A percentile compares a stretch with the other conserved stretches of the same genome.
These are phyloP conservation scores for Pyricularia grisea DNA, from an alignment of 2,329 filamentous ascomycete species.

Conservation along the genomic window DNA sequence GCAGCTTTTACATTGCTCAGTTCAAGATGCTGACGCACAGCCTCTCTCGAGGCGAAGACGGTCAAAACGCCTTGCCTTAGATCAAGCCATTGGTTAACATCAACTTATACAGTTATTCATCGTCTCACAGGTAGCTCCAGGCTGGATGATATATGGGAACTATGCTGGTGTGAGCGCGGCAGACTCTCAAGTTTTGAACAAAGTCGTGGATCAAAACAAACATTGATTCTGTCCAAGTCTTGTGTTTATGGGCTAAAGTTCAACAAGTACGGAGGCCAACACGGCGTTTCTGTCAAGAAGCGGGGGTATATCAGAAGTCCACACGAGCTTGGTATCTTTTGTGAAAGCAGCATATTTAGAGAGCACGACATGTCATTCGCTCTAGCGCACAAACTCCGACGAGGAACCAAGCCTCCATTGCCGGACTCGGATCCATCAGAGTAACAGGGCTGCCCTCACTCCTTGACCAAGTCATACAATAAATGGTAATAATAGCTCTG, in stretches of 20 bases:
- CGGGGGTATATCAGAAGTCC: no score
- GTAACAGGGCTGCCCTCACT: no score
- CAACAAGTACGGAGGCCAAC: no score
- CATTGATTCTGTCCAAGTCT: no score
- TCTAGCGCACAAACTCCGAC: background rate
- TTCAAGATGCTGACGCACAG: background rate
- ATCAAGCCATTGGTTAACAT: background rate
- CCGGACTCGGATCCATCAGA: background rate
- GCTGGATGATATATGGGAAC: no score
- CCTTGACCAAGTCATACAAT: background rate
- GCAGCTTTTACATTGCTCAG: background rate
- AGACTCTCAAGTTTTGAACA: no score
- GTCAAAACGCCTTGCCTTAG: background rate
- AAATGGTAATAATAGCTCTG: background rate
- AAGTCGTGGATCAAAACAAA: no score
- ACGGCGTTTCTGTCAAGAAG: no score
- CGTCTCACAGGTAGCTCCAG: background rate
- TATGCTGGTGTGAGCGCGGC: no score
- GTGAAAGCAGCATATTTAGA: no score
- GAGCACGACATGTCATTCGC: background rate
- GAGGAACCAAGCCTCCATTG: background rate
- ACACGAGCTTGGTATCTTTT: no score
- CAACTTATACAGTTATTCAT: background rate
- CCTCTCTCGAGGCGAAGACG: background rate
- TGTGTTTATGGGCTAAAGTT: no score